These are phyloP conservation scores for Crucihimalaya himalaica DNA, from an alignment of 345 rosid species.

Conservation along the genomic window DNA sequence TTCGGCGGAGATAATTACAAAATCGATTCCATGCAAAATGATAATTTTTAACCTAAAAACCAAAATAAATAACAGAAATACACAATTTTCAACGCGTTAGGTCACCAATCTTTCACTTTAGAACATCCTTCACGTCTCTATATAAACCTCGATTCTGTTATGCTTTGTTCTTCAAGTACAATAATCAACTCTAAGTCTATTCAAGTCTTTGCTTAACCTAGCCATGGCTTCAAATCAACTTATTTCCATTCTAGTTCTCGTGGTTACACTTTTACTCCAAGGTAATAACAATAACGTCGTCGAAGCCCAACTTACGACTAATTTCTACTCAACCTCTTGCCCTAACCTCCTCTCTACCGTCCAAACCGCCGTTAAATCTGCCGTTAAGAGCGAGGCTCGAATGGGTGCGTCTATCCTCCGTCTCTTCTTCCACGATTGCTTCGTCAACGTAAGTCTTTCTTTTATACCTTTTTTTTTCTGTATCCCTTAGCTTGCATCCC, in stretches of 20 bases:
- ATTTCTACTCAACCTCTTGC: constrained; percentile 69
- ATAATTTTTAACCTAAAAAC: not conserved
- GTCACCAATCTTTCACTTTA: constrained; percentile 50
- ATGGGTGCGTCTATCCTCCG: constrained; percentile 88
- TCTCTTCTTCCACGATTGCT: constrained; percentile 89
- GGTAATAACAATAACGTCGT: constrained; percentile 36
- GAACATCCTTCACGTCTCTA: constrained; percentile 41
- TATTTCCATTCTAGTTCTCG: constrained; percentile 40
- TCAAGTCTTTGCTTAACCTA: constrained; percentile 12
- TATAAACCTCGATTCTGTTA: constrained; percentile 43
- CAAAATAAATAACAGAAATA: constrained; percentile 21
- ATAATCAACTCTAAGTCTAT: constrained; percentile 17
- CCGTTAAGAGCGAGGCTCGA: constrained; percentile 57
- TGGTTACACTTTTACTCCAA: constrained; percentile 36
- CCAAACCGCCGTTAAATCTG: constrained; percentile 50
- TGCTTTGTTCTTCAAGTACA: constrained; percentile 19
- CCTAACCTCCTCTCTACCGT: constrained; percentile 57
- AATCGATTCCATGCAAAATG: constrained; percentile 16
- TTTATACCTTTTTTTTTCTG: not conserved
- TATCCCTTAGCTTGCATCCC: not conserved
- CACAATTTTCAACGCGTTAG: constrained; percentile 59
- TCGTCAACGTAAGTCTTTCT: constrained; percentile 64
- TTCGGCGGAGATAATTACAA: constrained; percentile 8
- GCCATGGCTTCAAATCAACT: constrained; percentile 37
- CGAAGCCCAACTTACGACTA: constrained; percentile 68